Evolutionary conservation across 2,329 filamentous ascomycete species (phyloP).

Genomic region (Incumbomyces delicatus): DNA sequence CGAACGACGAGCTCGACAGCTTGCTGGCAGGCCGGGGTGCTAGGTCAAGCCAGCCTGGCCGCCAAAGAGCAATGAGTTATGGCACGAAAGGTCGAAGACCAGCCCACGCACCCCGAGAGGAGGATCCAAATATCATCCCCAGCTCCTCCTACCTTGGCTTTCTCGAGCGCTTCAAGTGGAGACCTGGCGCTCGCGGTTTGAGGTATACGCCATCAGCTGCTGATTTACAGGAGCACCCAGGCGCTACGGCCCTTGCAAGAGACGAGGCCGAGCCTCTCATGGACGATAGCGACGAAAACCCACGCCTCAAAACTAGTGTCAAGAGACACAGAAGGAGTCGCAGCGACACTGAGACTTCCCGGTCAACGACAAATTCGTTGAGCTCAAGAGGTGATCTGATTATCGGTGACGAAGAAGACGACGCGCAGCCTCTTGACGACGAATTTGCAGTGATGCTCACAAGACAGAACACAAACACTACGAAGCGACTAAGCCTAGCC

Average conservation of each 20-base stretch:
- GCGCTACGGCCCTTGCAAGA: conserved; percentile 34
- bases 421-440: conserved; percentile 85
- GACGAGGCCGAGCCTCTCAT: conserved; percentile 64
- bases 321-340: conserved; percentile 47
- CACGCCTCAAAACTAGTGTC: conserved; percentile 21
- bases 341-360: conserved; percentile 70
- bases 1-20: conserved; percentile 75
- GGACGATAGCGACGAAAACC: conserved; percentile 46
- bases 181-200: conserved; percentile 64
- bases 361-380: conserved; percentile 73
- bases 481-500: conserved; percentile 37
- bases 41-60: conserved; percentile 50
- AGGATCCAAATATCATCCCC: conserved; percentile 80
- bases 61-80: conserved; percentile 83
- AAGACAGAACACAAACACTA: conserved; percentile 49
- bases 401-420: conserved; percentile 84
- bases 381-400: conserved; percentile 85
- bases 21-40: conserved; percentile 56
- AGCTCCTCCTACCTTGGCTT: conserved; percentile 80
- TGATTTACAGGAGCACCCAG: conserved; percentile 78
- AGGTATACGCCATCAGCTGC: conserved; percentile 86
- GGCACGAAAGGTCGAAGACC: conserved; percentile 53
- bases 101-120: conserved; percentile 22
- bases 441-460: conserved; percentile 81
- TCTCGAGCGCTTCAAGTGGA: conserved; percentile 72